A percentile compares a stretch with the other conserved stretches of the same genome.
These are phyloP conservation scores for Neurospora pannonica DNA, from an alignment of 495 filamentous ascomycete species.

Conservation along the genomic window DNA sequence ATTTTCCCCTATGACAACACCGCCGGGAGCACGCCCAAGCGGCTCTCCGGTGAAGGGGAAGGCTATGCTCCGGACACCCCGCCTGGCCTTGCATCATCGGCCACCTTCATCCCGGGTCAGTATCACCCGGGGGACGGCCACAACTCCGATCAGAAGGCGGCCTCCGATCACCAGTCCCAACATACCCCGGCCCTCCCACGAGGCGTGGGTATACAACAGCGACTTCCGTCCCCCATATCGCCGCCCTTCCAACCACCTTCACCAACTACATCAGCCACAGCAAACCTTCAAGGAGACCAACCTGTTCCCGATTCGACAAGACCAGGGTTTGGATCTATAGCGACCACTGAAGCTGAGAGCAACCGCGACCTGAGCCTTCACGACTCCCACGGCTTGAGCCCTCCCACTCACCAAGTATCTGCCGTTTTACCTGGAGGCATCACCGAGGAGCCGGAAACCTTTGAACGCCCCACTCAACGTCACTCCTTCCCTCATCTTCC, in stretches of 20 bases:
- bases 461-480: slow-evolving; percentile 11
- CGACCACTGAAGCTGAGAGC: slow-evolving; percentile 15
- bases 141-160: slow-evolving; percentile 7
- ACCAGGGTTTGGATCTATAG: slow-evolving; percentile 7
- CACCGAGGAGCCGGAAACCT: slow-evolving; percentile 21
- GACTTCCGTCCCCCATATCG: slow-evolving; percentile 21
- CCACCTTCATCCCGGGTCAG: not conserved
- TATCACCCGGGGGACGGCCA: slow-evolving; percentile 7
- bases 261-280: slow-evolving; percentile 1
- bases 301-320: not conserved
- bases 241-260: slow-evolving; percentile 14
- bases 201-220: slow-evolving; percentile 14
- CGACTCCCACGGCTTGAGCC: slow-evolving; percentile 15
- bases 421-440: slow-evolving; percentile 17
- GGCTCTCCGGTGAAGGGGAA: slow-evolving; percentile 9
- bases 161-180: slow-evolving; percentile 8
- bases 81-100: not conserved
- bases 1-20: slow-evolving; percentile 10
- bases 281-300: not conserved
- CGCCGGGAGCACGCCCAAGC: slow-evolving; percentile 15
- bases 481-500: slow-evolving; percentile 10
- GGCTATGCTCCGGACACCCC: not conserved
- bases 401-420: slow-evolving; percentile 18
- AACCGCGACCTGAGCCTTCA: slow-evolving; percentile 17
- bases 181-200: slow-evolving; percentile 8